phyloP scores from a whole-genome alignment of 805 yeast genomes.

The Schwanniomyces occidentalis region DNA sequence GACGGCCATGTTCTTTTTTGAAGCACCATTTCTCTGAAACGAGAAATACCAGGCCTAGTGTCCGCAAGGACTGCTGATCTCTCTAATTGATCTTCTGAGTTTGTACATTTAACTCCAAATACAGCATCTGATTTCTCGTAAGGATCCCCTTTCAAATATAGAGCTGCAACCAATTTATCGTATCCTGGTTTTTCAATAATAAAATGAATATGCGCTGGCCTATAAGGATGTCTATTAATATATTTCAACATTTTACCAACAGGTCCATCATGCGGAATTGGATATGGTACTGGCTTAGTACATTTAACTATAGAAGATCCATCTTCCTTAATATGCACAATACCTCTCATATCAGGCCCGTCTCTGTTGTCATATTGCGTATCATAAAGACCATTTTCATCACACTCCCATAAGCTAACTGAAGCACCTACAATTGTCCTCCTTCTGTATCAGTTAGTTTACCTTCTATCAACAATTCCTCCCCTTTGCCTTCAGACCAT shows the following conservation, averaged over 20 bases:
- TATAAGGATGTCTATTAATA: conserved; percentile 36
- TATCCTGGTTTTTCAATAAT: conserved; percentile 19
- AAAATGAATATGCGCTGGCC: conserved; percentile 31
- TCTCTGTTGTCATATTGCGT: conserved; percentile 20
- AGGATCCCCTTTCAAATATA: conserved; percentile 18
- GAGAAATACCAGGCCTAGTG: no score
- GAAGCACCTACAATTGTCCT: conserved; percentile 17
- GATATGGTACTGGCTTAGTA: conserved; percentile 35
- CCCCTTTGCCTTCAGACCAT: conserved; percentile 19
- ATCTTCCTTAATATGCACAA: conserved; percentile 13
- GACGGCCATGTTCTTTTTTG: no score
- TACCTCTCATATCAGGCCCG: conserved; percentile 21
- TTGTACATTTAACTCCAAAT: conserved; percentile 19
- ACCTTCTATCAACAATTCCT: conserved; percentile 22
- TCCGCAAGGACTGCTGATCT: no score
- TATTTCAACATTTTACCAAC: conserved; percentile 30
- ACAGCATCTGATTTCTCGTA: conserved; percentile 22
- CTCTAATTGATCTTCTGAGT: no score
- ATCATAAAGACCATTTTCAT: conserved; percentile 21
- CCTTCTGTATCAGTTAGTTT: conserved; percentile 15
- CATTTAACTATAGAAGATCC: conserved; percentile 25
- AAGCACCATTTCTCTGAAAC: no score
- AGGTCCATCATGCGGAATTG: conserved; percentile 42
- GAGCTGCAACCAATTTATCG: conserved; percentile 20
- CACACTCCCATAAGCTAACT: conserved; percentile 22